These are phyloP conservation scores for Coemansia aciculifera DNA, from an alignment of 192 early-diverging fungal species.

Conservation along the genomic window DNA sequence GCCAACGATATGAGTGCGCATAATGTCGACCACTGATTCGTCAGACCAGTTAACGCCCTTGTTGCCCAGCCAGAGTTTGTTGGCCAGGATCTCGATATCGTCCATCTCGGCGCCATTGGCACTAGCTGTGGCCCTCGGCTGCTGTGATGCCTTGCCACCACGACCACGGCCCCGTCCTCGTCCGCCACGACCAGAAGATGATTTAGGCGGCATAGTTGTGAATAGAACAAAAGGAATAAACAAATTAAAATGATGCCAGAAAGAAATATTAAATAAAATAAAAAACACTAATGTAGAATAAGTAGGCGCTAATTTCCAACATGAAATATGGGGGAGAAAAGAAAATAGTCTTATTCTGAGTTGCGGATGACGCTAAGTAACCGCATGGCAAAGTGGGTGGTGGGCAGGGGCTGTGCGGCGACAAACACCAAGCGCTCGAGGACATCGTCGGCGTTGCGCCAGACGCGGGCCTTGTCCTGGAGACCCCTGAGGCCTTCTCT, in stretches of 20 bases:
- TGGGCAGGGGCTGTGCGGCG: slow-evolving; percentile 14
- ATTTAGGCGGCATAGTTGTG: slow-evolving; percentile 4
- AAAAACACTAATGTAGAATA: not conserved
- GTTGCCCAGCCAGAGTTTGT: slow-evolving; percentile 18
- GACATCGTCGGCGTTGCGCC: slow-evolving; percentile 41
- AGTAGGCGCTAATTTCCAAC: not conserved
- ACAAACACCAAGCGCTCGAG: slow-evolving; percentile 45
- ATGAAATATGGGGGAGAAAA: not conserved
- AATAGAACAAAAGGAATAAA: not conserved
- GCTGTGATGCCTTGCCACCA: not conserved
- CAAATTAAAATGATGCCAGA: not conserved
- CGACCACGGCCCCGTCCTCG: not conserved
- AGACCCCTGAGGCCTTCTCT: slow-evolving; percentile 28
- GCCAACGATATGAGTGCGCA: slow-evolving; percentile 11
- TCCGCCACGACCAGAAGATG: not conserved
- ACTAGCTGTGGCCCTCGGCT: not conserved
- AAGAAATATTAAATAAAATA: not conserved
- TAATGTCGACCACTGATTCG: not conserved
- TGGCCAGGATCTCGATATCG: slow-evolving; percentile 6
- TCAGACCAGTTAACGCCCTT: slow-evolving; percentile 17
- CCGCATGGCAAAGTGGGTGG: slow-evolving; percentile 27
- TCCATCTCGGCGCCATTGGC: not conserved
- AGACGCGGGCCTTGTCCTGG: slow-evolving; percentile 27
- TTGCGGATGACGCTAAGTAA: slow-evolving; percentile 34
- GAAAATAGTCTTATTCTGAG: not conserved